Base-by-base conservation (phyloP, 2,329 filamentous ascomycete genomes). In the Botrytis aclada region DNA sequence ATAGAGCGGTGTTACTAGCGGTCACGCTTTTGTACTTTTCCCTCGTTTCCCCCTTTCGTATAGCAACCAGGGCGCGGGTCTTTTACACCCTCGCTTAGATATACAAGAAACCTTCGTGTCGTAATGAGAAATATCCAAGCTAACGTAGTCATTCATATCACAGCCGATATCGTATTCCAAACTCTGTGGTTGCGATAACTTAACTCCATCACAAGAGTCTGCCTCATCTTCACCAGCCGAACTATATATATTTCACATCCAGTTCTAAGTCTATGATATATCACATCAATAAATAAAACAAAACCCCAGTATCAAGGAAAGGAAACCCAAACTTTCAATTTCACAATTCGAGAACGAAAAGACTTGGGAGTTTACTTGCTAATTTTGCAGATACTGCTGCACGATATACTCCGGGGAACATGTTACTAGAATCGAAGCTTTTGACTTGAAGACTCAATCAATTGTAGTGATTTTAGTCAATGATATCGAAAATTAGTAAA, bases 311-410 rank as follows among this genome's bases (percentile, higher is more conserved):
- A n/a, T n/a, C 9, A 14, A 51, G 47, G 0, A n/a, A 14, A 4
- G n/a, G 25, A 51, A 12, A 7, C 6, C 4, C 6, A 14, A 14
- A 4, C n/a, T 51, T 47, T 7, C 3, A 47, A 14, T 14, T 51
- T 6, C 10, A n/a, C 22, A 3, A 14, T 5, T 51, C 4, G 47
- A 51, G 25, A 51, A n/a, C 22, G 10, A 51, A 14, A 0, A 54
- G 25, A 54, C 10, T 14, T 1, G 6, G 6, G 25, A 54, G 2
- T n/a, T 16, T n/a, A n/a, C 47, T 7, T 16, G 12, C 12, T n/a
- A 14, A 0, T 16, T n/a, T 7, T 0, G 47, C 16, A 16, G 0
- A 54, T 54, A 1, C 12, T n/a, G 4, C 0, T 51, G 3, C 10
- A 10, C n/a, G 5, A 51, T 14, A 51, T n/a, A n/a, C 12, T n/a